Evolutionary conservation across 169 alveolate species (phyloP).

Genomic region (Cryptosporidium felis): DNA sequence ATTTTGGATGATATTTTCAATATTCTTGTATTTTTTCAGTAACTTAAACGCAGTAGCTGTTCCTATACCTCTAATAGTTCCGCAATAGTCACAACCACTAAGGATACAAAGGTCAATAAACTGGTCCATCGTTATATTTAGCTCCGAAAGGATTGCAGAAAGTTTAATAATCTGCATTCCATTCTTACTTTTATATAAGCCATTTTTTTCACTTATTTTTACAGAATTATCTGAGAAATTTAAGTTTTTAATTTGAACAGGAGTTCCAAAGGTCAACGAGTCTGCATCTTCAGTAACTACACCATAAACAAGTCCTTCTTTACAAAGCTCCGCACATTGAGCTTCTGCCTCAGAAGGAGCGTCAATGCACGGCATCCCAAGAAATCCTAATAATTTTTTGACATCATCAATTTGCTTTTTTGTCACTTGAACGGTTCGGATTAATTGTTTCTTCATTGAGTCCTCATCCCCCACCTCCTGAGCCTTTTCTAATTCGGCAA

Average conservation of each 20-base stretch:
- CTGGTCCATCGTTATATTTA: slow-evolving; percentile 88
- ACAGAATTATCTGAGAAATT: slow-evolving; percentile 62
- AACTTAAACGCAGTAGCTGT: slow-evolving; percentile 94
- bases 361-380: slow-evolving; percentile 95
- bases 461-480: slow-evolving; percentile 92
- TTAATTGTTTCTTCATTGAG: slow-evolving; percentile 88
- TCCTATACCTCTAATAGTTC: slow-evolving; percentile 93
- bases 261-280: slow-evolving; percentile 93
- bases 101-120: slow-evolving; percentile 96
- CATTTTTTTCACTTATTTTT: slow-evolving; percentile 67
- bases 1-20: slow-evolving; percentile 87
- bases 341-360: slow-evolving; percentile 98
- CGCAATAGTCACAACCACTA: slow-evolving; percentile 98
- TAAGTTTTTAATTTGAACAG: slow-evolving; percentile 72
- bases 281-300: slow-evolving; percentile 98
- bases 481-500: slow-evolving; percentile 83
- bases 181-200: slow-evolving; percentile 69
- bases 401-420: slow-evolving; percentile 93
- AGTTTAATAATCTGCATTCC: slow-evolving; percentile 78
- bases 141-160: slow-evolving; percentile 80
- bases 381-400: slow-evolving; percentile 84
- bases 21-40: slow-evolving; percentile 85
- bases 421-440: slow-evolving; percentile 92
- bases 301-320: slow-evolving; percentile 90
- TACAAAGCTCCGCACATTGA: slow-evolving; percentile 93